These are phyloP conservation scores for Hemisphaericaspora xylanilytica DNA, from an alignment of 1,139 yeast genomes.

Conservation along the genomic window DNA sequence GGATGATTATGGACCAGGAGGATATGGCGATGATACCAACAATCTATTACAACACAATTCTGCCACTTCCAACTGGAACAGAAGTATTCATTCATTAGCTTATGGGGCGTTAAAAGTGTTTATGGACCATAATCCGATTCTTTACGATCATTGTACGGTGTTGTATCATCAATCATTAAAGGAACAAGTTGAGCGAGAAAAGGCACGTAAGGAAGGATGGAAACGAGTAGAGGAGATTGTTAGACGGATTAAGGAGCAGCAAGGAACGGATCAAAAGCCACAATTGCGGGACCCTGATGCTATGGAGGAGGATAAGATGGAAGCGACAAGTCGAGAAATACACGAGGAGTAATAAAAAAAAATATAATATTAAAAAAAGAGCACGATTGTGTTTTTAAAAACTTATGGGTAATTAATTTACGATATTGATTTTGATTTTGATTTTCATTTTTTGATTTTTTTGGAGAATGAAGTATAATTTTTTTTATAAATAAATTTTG, in stretches of 20 bases:
- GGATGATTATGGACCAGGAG: constrained; percentile 12
- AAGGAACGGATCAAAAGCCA: constrained; percentile 8
- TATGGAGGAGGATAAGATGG: constrained; percentile 1
- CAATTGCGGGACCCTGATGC: constrained; percentile 6
- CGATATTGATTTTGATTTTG: too few relatives aligned
- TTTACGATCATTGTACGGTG: constrained; percentile 89
- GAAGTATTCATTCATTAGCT: constrained; percentile 88
- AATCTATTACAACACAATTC: constrained; percentile 44
- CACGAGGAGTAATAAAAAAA: too few relatives aligned
- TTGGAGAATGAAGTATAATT: too few relatives aligned
- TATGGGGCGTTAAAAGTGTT: constrained; percentile 88
- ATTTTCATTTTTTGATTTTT: too few relatives aligned
- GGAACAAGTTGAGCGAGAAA: constrained; percentile 61
- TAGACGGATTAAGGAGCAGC: constrained; percentile 21
- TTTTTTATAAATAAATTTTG: too few relatives aligned
- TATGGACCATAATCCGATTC: constrained; percentile 87
- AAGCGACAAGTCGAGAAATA: not conserved
- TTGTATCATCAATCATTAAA: constrained; percentile 74
- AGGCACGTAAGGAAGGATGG: constrained; percentile 73
- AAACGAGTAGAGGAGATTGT: constrained; percentile 66
- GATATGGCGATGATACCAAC: constrained; percentile 27
- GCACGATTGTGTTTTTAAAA: too few relatives aligned
- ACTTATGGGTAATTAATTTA: too few relatives aligned
- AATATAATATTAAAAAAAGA: not conserved
- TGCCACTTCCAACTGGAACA: constrained; percentile 71